Base-by-base conservation (phyloP, 192 early-diverging fungal genomes). In the Chytriomyces sp. region DNA sequence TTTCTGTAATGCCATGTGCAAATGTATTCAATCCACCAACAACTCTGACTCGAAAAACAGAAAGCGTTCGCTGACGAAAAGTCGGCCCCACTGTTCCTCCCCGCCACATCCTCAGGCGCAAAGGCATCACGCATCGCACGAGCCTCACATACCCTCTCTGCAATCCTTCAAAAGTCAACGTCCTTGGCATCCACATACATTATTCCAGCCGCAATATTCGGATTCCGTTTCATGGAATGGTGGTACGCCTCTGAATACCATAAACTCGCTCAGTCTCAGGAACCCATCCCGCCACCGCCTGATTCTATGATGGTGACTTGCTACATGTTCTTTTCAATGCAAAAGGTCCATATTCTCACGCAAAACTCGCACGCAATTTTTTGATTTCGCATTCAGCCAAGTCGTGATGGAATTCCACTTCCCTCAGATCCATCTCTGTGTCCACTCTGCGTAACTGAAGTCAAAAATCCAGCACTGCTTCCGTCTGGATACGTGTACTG, bases 211-310 rank as follows among this genome's bases (percentile, higher is more conserved):
- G 92, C 93, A 0, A 93, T 98, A 20, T 96, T 98, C 83, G 92
- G 94, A 79, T 97, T 92, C 84, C 92, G 92, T 69, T 98, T 98
- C 79, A 79, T 96, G 69, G 96, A 97, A 82, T 98, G 96, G 96
- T 98, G 96, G 96, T 94, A 95, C 79, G 86, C 91, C 43, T 92
- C 92, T 11, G 94, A 95, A 71, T 95, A 92, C 67, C 88, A 92
- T 78, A 87, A 89, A 8, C 82, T 87, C 5, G 81, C 82, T 5
- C 74, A 76, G 6, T 82, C 43, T 74, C 80, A 72, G 75, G 89
- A 87, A 5, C 80, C 87, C 23, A 91, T 95, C 7, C 87, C 92
- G 53, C 92, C 95, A 13, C 72, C 72, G 4, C 95, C 96, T 3
- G 86, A 87, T 72, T 86, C 88, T 35, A 81, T 93, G 10, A 83